Percentiles rank a stretch among this genome's conserved stretches.
phyloP scores from a whole-genome alignment of 1,284 basidiomycete species.

The Porogramme epimiltina region DNA sequence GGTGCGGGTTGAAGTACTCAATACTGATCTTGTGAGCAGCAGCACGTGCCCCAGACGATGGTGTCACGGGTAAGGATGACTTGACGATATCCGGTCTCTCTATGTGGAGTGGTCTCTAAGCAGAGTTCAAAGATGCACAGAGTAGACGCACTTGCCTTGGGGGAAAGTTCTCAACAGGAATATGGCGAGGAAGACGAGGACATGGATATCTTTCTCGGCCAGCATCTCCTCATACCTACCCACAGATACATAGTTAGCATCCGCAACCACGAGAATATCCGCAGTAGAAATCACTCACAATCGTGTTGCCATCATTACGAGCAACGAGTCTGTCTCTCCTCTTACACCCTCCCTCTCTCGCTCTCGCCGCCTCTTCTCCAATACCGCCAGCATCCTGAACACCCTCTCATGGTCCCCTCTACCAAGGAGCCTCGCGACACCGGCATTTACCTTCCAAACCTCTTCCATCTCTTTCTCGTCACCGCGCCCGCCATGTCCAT shows the following conservation, averaged over 20 bases:
- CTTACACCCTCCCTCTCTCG: background rate
- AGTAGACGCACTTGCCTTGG: constrained; percentile 26
- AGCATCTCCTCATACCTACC: constrained; percentile 67
- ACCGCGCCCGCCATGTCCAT: no score
- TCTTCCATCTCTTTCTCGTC: constrained; percentile 41
- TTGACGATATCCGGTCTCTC: background rate
- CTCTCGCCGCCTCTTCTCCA: constrained; percentile 31
- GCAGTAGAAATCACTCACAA: constrained; percentile 26
- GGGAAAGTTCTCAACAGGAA: constrained; percentile 49
- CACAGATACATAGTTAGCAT: no score
- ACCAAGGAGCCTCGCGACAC: constrained; percentile 57
- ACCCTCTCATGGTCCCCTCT: constrained; percentile 74
- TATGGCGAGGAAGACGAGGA: constrained; percentile 78
- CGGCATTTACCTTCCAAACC: constrained; percentile 62
- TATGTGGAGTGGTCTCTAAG: background rate
- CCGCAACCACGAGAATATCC: background rate
- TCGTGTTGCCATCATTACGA: constrained; percentile 21
- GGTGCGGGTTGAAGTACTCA: constrained; percentile 17
- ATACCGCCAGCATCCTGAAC: constrained; percentile 66
- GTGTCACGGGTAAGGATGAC: constrained; percentile 6
- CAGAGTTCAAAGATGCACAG: background rate
- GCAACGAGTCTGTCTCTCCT: constrained; percentile 10
- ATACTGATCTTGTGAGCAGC: constrained; percentile 16
- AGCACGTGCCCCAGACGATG: constrained; percentile 2
- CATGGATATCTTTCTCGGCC: constrained; percentile 73